A percentile compares a stretch with the other conserved stretches of the same genome.
phyloP scores from a whole-genome alignment of 345 rosid species.

The Stellera chamaejasme region DNA sequence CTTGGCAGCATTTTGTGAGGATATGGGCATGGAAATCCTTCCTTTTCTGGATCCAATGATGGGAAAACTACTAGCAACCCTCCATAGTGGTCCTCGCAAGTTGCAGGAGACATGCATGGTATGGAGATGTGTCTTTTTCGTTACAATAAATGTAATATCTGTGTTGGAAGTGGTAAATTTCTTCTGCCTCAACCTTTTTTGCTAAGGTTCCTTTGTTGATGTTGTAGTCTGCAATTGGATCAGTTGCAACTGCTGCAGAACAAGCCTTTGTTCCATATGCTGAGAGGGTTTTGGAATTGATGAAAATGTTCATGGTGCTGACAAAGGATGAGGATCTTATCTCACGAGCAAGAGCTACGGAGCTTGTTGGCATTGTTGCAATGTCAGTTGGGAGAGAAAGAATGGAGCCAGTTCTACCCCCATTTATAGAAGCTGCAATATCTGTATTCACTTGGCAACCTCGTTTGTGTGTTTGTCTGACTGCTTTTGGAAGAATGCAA shows the following conservation, averaged over 20 bases:
- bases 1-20: slow-evolving; percentile 96
- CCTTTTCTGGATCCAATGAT: slow-evolving; percentile 85
- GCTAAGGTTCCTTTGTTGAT: slow-evolving; percentile 8
- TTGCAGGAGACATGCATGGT: slow-evolving; percentile 99
- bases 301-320: slow-evolving; percentile 95
- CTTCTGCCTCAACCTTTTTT: neutral
- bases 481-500: slow-evolving; percentile 3
- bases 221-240: slow-evolving; percentile 90
- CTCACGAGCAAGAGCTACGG: slow-evolving; percentile 94
- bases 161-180: neutral
- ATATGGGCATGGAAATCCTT: slow-evolving; percentile 96
- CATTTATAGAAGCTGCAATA: slow-evolving; percentile 94
- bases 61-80: slow-evolving; percentile 81
- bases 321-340: slow-evolving; percentile 85
- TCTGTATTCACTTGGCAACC: slow-evolving; percentile 40
- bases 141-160: neutral
- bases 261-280: slow-evolving; percentile 97
- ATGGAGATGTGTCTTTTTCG: slow-evolving; percentile 16
- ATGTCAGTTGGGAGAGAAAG: slow-evolving; percentile 85
- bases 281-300: slow-evolving; percentile 76
- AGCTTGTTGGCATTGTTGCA: slow-evolving; percentile 98
- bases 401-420: slow-evolving; percentile 77
- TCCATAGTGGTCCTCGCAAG: slow-evolving; percentile 75
- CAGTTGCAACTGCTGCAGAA: slow-evolving; percentile 97
- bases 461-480: slow-evolving; percentile 8